Evolutionary conservation across 768 basidiomycete genomes (phyloP).

Genomic region (Glaciozyma martinii): DNA sequence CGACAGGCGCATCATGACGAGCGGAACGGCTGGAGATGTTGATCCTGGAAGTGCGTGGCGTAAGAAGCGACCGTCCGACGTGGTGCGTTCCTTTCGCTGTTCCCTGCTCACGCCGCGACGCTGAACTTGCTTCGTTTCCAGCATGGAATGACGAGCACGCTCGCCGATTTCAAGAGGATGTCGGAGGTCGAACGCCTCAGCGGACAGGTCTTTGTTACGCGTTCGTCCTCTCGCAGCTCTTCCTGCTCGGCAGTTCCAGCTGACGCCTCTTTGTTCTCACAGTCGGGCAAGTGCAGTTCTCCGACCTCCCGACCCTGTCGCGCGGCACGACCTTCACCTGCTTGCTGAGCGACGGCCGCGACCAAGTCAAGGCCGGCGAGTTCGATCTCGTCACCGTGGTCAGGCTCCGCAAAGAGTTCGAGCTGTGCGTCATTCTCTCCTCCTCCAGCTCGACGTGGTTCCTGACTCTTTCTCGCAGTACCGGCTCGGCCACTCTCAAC

Average conservation of each 20-base stretch:
- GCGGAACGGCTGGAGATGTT: constrained; percentile 67
- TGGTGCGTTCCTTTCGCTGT: constrained; percentile 50
- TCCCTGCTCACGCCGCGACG: not conserved
- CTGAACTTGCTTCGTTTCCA: not conserved
- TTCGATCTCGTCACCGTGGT: constrained; percentile 52
- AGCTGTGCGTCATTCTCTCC: constrained; percentile 53
- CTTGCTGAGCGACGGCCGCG: constrained; percentile 78
- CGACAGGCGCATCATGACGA: constrained; percentile 53
- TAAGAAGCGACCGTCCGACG: constrained; percentile 81
- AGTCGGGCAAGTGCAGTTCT: not conserved
- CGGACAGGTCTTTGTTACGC: constrained; percentile 91
- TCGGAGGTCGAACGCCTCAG: constrained; percentile 50
- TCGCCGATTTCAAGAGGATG: not conserved
- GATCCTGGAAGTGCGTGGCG: constrained; percentile 76
- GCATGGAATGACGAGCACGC: not conserved
- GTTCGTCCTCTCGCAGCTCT: constrained; percentile 42
- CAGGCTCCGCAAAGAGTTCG: constrained; percentile 78
- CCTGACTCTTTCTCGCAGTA: not conserved
- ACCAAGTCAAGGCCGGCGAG: constrained; percentile 40
- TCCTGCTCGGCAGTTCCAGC: not conserved
- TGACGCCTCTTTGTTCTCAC: not conserved
- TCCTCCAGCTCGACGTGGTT: not conserved
- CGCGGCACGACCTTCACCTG: constrained; percentile 51
- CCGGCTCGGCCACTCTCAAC: constrained; percentile 50
- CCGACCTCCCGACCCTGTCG: constrained; percentile 15